Evolutionary conservation across 495 filamentous ascomycete species (phyloP).

Genomic region (Umbilicaria muhlenbergii): DNA sequence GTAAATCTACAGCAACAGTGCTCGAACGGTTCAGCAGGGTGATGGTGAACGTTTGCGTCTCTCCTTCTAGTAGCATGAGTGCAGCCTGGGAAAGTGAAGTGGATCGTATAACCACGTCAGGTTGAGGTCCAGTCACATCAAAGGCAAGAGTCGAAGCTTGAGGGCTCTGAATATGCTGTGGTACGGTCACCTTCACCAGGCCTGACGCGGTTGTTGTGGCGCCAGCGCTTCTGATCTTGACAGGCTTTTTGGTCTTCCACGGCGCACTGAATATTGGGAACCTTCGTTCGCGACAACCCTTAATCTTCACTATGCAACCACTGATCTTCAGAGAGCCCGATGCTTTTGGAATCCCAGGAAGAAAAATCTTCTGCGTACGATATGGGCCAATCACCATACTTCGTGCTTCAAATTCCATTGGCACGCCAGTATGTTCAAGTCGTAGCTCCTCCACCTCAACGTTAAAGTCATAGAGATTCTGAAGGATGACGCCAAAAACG

Average conservation of each 20-base stretch:
- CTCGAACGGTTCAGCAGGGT: constrained; percentile 65
- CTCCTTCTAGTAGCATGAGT: constrained; percentile 82
- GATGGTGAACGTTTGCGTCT: constrained; percentile 58
- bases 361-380: constrained; percentile 58
- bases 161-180: constrained; percentile 5
- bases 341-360: constrained; percentile 49
- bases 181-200: constrained; percentile 19
- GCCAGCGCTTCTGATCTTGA: constrained; percentile 62
- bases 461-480: constrained; percentile 90
- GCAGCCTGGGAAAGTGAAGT: constrained; percentile 71
- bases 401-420: constrained; percentile 49
- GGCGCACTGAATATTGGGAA: constrained; percentile 71
- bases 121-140: constrained; percentile 64
- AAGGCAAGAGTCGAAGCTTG: constrained; percentile 32
- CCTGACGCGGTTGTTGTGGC: constrained; percentile 35
- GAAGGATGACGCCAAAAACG: constrained; percentile 64
- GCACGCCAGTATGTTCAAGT: constrained; percentile 54
- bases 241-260: constrained; percentile 55
- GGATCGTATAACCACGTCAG: constrained; percentile 56
- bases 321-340: constrained; percentile 56
- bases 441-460: constrained; percentile 69
- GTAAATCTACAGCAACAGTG: constrained; percentile 58
- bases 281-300: constrained; percentile 60
- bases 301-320: constrained; percentile 65
- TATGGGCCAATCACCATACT: constrained; percentile 60